Evolutionary conservation across 129 eudicot genomes (phyloP), one percentile per base, ranked within the genome.

Genomic region (Flaveria brownii): DNA sequence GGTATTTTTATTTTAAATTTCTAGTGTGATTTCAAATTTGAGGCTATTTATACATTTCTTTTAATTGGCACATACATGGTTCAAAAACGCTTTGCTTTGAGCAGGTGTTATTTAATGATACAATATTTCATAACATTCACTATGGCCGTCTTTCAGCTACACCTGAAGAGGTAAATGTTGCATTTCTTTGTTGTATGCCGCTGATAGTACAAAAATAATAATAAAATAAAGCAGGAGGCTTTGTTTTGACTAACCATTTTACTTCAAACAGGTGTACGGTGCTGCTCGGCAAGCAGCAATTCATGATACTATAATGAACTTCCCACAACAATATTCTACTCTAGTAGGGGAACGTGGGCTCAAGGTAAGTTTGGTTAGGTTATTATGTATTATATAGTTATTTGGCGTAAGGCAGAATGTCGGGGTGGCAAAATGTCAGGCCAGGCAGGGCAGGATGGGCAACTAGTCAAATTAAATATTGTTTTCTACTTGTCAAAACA

Each of bases 281-380:
- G 98, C 98, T 25, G 98, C 98, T 80, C 84, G 91, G 16, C 78
- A 82, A 55, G 98, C 98, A 56, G 93, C 93, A 28, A 94, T 94
- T 85, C 98, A 94, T 71, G 97, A 94, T 64, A 94, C 97, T 41
- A 88, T 94, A 68, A 88, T 94, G 98, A 94, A 82, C 42, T 94
- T 94, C 76, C 98, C 98, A 16, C 88, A 87, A 36, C 84, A 91
- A 69, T 94, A 94, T 85, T 85, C 90, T 13, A 94, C 98, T 47
- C 77, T 91, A 56, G 98, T 94, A 15, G 98, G 98, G 76, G 98
- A 94, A 86, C 89, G 98, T 70, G 98, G 98, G 28, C 93, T 94
- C 68, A 94, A 94, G 96, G 98, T 91, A 57, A 20, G 82, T 56
- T 25, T 43, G 41, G 68, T 20, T 57, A 18, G 47, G 36, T 13